Evolutionary conservation across 2,329 filamentous ascomycete species (phyloP), one percentile per base, ranked within the genome.

Genomic region (Venturia effusa): DNA sequence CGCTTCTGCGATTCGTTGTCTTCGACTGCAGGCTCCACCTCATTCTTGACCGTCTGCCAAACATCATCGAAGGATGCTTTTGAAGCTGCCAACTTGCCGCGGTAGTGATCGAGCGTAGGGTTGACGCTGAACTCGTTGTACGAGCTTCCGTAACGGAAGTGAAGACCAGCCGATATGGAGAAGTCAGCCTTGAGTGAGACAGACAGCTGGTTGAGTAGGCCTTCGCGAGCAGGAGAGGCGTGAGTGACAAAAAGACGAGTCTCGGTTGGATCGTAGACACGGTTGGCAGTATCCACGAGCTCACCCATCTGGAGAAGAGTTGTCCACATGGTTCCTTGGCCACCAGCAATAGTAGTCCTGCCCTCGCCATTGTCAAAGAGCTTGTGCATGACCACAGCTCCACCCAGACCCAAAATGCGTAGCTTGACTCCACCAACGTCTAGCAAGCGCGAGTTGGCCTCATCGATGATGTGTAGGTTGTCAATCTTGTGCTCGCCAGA

Each of bases 61-160:
- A 99, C 94, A 75, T 99, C 94, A 74, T 95, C 96, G 81, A 99
- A 99, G 0, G 94, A 97, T 1, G 94, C 93, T 78, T 97, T 97
- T 61, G 93, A 97, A 15, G 94, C 94, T 61, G 94, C 93, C 63
- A 99, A 86, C 82, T 99, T 99, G 73, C 94, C 95, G 66, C 95
- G 91, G 77, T 99, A 99, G 78, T 99, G 94, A 71, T 99, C 94
- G 64, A 99, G 82, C 0, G 93, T 97, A 2, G 94, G 95, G 75
- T 99, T 99, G 73, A 99, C 94, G 68, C 92, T 97, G 78, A 99
- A 99, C 75, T 99, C 95, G 77, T 99, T 99, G 83, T 99, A 99
- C 0, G 95, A 99, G 76, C 93, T 97, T 68, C 95, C 94, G 70
- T 99, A 99, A 68, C 94, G 85, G 86, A 99, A 99, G 78, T 99